A percentile compares a stretch with the other conserved stretches of the same genome.
phyloP scores from a whole-genome alignment of 2,329 filamentous ascomycete genomes.

The Penicillium sp. region DNA sequence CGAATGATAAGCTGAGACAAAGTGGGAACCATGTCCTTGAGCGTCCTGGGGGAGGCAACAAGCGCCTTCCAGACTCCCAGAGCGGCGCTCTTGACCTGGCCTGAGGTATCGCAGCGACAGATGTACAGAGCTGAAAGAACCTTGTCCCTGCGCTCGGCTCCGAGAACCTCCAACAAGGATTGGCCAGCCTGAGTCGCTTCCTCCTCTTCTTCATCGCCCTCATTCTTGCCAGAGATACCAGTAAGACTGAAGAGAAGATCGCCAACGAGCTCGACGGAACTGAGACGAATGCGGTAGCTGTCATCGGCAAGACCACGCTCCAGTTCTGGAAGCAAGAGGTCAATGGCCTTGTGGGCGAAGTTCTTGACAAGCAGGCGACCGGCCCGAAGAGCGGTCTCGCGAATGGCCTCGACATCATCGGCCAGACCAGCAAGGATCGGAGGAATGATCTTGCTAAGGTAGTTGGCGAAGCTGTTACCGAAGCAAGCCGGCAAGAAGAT shows the following conservation, averaged over 20 bases:
- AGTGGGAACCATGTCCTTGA: conserved; percentile 93
- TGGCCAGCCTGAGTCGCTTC: conserved; percentile 80
- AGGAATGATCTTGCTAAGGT: conserved; percentile 92
- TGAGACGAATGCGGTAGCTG: conserved; percentile 95
- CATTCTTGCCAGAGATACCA: conserved; percentile 78
- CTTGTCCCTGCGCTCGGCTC: conserved; percentile 94
- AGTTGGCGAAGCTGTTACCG: conserved; percentile 96
- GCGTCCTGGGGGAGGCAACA: conserved; percentile 83
- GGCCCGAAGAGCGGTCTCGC: conserved; percentile 91
- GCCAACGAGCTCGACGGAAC: conserved; percentile 94
- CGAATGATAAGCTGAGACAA: conserved; percentile 93
- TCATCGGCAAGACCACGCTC: conserved; percentile 97
- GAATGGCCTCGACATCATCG: conserved; percentile 93
- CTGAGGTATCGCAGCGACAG: conserved; percentile 94
- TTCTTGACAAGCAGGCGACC: conserved; percentile 96
- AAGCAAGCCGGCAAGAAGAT: conserved; percentile 99
- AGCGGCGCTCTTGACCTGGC: conserved; percentile 82
- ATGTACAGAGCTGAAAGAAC: conserved; percentile 97
- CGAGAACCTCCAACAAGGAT: conserved; percentile 90
- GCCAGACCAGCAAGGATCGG: conserved; percentile 91
- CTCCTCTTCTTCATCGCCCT: conserved; percentile 76
- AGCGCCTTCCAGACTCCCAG: conserved; percentile 96
- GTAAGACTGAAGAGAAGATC: conserved; percentile 97
- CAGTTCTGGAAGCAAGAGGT: conserved; percentile 87
- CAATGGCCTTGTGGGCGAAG: conserved; percentile 91